Percentiles rank a stretch among this genome's conserved stretches.
Conservation (phyloP, 768 basidiomycete species). For the Mycena maculata region DNA sequence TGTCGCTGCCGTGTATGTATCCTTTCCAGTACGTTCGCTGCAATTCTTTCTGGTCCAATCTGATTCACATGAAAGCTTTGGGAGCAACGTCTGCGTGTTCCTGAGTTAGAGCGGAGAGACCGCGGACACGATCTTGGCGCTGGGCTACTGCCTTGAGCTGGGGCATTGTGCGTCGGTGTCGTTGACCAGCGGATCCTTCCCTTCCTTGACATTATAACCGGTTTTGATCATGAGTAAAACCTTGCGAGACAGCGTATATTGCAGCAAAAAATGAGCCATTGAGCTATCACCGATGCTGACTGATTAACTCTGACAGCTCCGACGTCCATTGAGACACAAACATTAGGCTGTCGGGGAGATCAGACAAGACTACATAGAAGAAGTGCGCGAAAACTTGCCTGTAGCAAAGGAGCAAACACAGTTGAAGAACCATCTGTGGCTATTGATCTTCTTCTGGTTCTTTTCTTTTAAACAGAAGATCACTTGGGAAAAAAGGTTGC, state of each 20-base stretch:
- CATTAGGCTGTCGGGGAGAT: constrained; percentile 66
- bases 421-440: constrained; percentile 96
- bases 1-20: no score
- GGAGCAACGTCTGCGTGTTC: constrained; percentile 97
- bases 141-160: constrained; percentile 96
- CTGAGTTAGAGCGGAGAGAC: constrained; percentile 98
- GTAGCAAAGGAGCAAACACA: constrained; percentile 81
- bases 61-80: no score
- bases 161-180: constrained; percentile 95
- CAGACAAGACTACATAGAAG: background rate
- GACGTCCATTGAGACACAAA: constrained; percentile 92
- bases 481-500: no score
- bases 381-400: constrained; percentile 40
- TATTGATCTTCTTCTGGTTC: constrained; percentile 97
- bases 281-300: constrained; percentile 89
- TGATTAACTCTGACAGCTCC: constrained; percentile 90
- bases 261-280: constrained; percentile 97
- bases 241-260: constrained; percentile 85
- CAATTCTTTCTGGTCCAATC: no score
- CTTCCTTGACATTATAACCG: constrained; percentile 88
- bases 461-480: constrained; percentile 94
- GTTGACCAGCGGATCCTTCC: no score
- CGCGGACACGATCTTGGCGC: constrained; percentile 95
- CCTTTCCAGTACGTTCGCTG: no score
- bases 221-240: constrained; percentile 81